Conservation (phyloP, 139 green algal genomes). For the Micractinium conductrix region DNA sequence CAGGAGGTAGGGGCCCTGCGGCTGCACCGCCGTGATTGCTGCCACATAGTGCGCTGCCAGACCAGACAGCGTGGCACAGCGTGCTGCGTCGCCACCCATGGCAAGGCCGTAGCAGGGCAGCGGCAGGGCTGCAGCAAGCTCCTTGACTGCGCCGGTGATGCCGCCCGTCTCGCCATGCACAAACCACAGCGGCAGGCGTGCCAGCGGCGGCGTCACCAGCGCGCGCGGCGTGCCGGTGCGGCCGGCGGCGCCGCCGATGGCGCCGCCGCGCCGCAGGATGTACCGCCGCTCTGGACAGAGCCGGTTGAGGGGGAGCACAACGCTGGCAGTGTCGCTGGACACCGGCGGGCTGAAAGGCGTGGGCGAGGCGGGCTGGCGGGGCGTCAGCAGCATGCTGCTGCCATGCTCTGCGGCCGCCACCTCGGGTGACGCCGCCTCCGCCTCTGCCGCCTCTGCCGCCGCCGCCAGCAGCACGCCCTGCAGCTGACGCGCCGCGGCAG, state of each 20-base stretch:
- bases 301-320: conserved; percentile 48
- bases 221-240: conserved; percentile 22
- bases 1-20: conserved; percentile 67
- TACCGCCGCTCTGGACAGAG: conserved; percentile 49
- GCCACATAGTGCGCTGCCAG: conserved; percentile 43
- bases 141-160: conserved; percentile 35
- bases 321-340: conserved; percentile 27
- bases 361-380: conserved; percentile 5
- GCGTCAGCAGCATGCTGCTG: conserved; percentile 14
- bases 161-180: conserved; percentile 68
- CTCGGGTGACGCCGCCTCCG: conserved; percentile 12
- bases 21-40: conserved; percentile 56
- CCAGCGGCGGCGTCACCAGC: conserved; percentile 30
- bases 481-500: conserved; percentile 5
- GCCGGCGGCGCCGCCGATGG: neutral
- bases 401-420: conserved; percentile 1
- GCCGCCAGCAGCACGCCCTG: conserved; percentile 14
- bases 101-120: conserved; percentile 47
- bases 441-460: conserved; percentile 1
- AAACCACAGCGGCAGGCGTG: conserved; percentile 72
- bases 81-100: conserved; percentile 41
- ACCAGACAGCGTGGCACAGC: conserved; percentile 24
- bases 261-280: conserved; percentile 35
- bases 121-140: conserved; percentile 40
- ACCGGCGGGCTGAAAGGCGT: neutral